These are phyloP conservation scores for Boletus edulis DNA, from an alignment of 768 basidiomycete species.

Conservation along the genomic window DNA sequence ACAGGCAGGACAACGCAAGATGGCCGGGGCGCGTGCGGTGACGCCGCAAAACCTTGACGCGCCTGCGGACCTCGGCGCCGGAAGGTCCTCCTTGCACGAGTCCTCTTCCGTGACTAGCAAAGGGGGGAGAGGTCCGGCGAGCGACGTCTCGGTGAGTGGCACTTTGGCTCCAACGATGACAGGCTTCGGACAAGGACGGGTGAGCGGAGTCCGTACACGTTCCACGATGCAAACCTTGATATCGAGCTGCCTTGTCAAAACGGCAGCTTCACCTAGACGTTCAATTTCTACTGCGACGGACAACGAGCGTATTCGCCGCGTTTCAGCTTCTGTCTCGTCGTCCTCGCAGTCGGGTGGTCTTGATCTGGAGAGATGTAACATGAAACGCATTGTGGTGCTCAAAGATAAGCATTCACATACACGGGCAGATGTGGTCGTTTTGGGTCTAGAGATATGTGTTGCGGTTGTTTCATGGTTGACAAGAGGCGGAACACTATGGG, in stretches of 20 bases:
- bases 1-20: conserved; percentile 20
- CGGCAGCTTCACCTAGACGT: conserved; percentile 23
- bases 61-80: not conserved
- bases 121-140: conserved; percentile 9
- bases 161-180: conserved; percentile 9
- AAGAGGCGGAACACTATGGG: conserved; percentile 48
- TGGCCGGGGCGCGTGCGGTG: conserved; percentile 24
- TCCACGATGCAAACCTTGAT: conserved; percentile 15
- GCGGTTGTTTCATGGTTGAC: conserved; percentile 33
- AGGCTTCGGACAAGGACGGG: conserved; percentile 8
- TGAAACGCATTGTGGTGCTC: not conserved
- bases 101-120: conserved; percentile 26
- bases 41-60: not conserved
- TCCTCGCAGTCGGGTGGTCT: conserved; percentile 53
- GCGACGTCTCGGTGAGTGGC: not conserved
- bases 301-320: conserved; percentile 39
- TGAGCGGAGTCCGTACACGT: not conserved
- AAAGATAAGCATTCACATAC: conserved; percentile 27
- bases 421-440: conserved; percentile 36
- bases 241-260: conserved; percentile 11
- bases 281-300: conserved; percentile 39
- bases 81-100: not conserved
- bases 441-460: conserved; percentile 41
- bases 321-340: conserved; percentile 38
- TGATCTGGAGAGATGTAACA: conserved; percentile 31